phyloP scores from a whole-genome alignment of 2,329 filamentous ascomycete species.

The Metarhizium humberi region DNA sequence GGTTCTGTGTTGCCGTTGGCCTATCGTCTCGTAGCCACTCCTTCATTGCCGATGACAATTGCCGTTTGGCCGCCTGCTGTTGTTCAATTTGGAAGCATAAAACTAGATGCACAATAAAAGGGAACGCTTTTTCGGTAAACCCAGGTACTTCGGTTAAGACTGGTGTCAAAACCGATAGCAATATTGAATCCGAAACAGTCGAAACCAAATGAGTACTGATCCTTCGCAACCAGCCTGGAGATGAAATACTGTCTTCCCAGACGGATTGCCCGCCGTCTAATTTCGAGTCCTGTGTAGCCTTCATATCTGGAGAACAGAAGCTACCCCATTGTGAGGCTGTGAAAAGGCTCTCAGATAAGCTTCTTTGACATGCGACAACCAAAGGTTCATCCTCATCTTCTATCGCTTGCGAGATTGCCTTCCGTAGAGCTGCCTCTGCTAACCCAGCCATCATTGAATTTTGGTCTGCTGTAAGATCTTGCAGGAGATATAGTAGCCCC shows the following conservation, averaged over 20 bases:
- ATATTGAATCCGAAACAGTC: constrained; percentile 50
- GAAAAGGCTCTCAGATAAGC: constrained; percentile 41
- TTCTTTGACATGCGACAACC: constrained; percentile 39
- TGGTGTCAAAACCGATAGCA: constrained; percentile 59
- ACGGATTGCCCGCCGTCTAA: constrained; percentile 12
- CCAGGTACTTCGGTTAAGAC: constrained; percentile 57
- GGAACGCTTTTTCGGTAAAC: constrained; percentile 67
- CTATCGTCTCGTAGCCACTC: constrained; percentile 45
- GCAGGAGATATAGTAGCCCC: constrained; percentile 52
- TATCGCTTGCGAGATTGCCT: constrained; percentile 45
- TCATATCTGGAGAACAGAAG: constrained; percentile 47
- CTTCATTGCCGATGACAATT: constrained; percentile 56
- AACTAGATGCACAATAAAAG: constrained; percentile 77
- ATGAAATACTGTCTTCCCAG: constrained; percentile 31
- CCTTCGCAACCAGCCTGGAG: constrained; percentile 49
- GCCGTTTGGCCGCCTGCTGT: constrained; percentile 47
- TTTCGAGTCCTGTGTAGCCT: constrained; percentile 18
- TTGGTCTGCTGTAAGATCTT: constrained; percentile 49
- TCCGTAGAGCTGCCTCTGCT: constrained; percentile 50
- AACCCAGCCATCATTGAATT: constrained; percentile 47
- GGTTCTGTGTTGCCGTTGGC: constrained; percentile 45
- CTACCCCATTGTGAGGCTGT: constrained; percentile 47
- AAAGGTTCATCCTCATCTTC: constrained; percentile 37
- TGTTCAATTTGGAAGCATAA: constrained; percentile 59
- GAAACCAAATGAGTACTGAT: constrained; percentile 53